A percentile compares a stretch with the other conserved stretches of the same genome.
Conservation (phyloP, 306 rosid species). For the Cajanus cajan region DNA sequence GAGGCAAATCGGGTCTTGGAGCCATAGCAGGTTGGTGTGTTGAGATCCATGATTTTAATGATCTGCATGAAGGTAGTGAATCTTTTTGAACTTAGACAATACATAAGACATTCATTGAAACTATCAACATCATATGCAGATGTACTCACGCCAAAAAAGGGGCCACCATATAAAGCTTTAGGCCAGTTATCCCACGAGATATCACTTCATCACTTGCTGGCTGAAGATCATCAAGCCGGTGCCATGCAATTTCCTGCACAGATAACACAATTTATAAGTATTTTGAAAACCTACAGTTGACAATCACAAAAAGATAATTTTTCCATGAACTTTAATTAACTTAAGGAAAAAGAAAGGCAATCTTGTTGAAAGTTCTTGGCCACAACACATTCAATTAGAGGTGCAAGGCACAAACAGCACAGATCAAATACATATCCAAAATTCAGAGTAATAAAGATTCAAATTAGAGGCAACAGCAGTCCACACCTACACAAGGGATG, state of each 20-base stretch:
- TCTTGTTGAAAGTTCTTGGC: not conserved
- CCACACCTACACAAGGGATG: not conserved
- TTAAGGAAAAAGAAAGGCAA: not conserved
- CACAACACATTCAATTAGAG: conserved; percentile 8
- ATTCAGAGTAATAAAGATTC: not conserved
- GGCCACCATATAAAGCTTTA: conserved; percentile 97
- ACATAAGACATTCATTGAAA: conserved; percentile 19
- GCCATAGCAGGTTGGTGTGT: conserved; percentile 56
- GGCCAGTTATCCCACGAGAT: conserved; percentile 93
- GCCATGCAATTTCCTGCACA: conserved; percentile 97
- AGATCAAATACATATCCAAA: not conserved
- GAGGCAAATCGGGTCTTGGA: conserved; percentile 71
- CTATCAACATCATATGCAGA: conserved; percentile 27
- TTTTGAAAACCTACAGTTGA: not conserved
- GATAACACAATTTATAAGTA: conserved; percentile 33
- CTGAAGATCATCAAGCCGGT: conserved; percentile 83
- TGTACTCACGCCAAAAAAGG: conserved; percentile 85
- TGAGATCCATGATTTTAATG: conserved; percentile 75
- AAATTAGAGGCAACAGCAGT: not conserved
- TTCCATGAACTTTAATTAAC: not conserved
- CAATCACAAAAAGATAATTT: not conserved
- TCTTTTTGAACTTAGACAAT: conserved; percentile 32
- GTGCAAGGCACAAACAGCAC: not conserved
- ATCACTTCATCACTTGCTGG: conserved; percentile 82
- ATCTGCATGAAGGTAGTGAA: conserved; percentile 48